These are phyloP conservation scores for Nymphaea colorata DNA, from an alignment of 164 flowering plant genomes.

Conservation along the genomic window DNA sequence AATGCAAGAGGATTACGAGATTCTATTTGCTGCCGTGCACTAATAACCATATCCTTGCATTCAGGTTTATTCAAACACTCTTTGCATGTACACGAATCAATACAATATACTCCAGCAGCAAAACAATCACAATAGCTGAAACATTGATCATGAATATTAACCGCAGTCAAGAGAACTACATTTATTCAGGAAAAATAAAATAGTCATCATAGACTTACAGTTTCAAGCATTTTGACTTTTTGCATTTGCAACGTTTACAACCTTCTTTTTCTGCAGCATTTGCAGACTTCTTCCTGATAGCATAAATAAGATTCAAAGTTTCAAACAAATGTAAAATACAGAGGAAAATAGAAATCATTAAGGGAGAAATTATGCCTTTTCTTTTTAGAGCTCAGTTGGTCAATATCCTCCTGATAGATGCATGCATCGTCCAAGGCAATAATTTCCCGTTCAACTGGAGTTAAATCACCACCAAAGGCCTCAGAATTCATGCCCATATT, in stretches of 20 bases:
- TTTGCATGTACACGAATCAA: constrained; percentile 62
- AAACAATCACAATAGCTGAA: constrained; percentile 86
- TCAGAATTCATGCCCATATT: background rate
- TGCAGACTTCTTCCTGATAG: constrained; percentile 22
- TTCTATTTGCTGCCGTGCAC: constrained; percentile 48
- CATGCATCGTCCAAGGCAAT: constrained; percentile 13
- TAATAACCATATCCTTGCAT: constrained; percentile 53
- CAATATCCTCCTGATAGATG: constrained; percentile 18
- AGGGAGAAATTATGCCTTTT: constrained; percentile 5
- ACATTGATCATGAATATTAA: background rate
- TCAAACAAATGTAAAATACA: background rate
- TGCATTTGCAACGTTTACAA: constrained; percentile 69
- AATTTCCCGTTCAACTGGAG: constrained; percentile 15
- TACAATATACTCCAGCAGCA: constrained; percentile 73
- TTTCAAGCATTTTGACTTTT: constrained; percentile 59
- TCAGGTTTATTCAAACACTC: constrained; percentile 66
- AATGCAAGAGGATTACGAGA: constrained; percentile 79
- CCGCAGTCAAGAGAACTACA: background rate
- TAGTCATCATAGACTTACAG: constrained; percentile 40
- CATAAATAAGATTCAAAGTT: background rate
- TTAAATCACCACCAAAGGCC: background rate
- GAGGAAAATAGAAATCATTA: background rate
- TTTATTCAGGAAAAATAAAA: background rate
- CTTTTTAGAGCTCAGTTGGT: constrained; percentile 33
- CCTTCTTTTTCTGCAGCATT: constrained; percentile 22